Evolutionary conservation across 176 grass and related monocot species (phyloP).

Genomic region (Zoysia pacifica): DNA sequence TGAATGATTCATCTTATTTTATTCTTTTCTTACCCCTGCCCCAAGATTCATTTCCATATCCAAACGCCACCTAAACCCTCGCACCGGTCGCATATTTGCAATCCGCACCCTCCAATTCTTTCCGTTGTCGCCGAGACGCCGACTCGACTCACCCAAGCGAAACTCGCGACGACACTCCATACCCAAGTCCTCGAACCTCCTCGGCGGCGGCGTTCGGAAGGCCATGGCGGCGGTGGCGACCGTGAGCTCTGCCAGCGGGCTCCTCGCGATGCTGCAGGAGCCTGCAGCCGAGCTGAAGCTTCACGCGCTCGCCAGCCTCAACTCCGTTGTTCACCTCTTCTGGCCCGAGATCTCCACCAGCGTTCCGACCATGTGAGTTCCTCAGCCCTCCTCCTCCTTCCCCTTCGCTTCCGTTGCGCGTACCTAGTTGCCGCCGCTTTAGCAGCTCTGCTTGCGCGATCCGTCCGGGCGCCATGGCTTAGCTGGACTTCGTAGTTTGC

Average conservation of each 20-base stretch:
- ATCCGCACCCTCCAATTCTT: slow-evolving; percentile 11
- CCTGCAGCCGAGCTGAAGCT: slow-evolving; percentile 83
- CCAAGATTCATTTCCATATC: background rate
- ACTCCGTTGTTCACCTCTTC: slow-evolving; percentile 92
- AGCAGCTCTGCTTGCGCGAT: slow-evolving; percentile 31
- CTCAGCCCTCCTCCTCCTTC: background rate
- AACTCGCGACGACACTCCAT: slow-evolving; percentile 18
- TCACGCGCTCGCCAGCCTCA: slow-evolving; percentile 84
- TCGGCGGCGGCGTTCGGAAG: slow-evolving; percentile 31
- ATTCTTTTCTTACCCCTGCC: background rate
- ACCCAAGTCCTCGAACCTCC: slow-evolving; percentile 39
- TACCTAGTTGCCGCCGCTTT: background rate
- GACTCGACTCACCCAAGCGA: slow-evolving; percentile 23
- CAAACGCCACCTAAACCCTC: background rate
- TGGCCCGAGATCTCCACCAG: slow-evolving; percentile 99
- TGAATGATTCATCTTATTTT: no score
- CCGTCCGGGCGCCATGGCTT: background rate
- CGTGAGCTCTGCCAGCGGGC: slow-evolving; percentile 89
- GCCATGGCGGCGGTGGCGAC: slow-evolving; percentile 62
- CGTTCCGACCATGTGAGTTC: slow-evolving; percentile 83
- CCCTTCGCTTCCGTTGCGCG: background rate
- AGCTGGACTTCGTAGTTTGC: slow-evolving; percentile 1
- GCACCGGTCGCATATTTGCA: slow-evolving; percentile 4
- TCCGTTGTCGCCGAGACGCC: slow-evolving; percentile 15
- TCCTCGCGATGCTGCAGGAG: slow-evolving; percentile 93